Base-by-base conservation (phyloP, 1,139 yeast genomes). In the Ogataea hybrid region DNA sequence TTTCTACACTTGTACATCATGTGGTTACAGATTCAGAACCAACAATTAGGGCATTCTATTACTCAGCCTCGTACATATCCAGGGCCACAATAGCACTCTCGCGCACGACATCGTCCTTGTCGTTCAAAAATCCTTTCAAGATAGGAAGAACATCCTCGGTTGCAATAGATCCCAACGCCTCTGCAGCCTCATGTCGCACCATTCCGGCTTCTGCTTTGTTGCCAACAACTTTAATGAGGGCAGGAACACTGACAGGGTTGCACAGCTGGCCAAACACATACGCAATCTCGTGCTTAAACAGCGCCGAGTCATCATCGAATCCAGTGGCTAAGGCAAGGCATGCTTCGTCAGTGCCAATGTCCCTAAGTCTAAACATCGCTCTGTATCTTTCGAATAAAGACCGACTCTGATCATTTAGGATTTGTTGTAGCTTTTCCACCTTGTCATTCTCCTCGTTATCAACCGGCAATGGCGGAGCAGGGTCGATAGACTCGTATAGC, bases 111-210 rank as follows among this genome's bases (percentile, higher is more conserved):
- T 75, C 78, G 57, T 86, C 96, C 48, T 78, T 72, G 62, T 94
- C 98, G 55, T 79, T 71, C 56, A 90, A 75, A 65, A 85, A 86
- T 33, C 81, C 71, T 62, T 85, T 77, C 59, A 94, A 77, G 29
- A 92, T 83, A 14, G 97, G 97, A 53, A 90, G 74, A 38, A 92
- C 95, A 46, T 90, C 97, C 57, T 87, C 96, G n/a, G 97, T 87
- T 20, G 96, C 97, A 62, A 94, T 92, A 22, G 96, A 79, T 18
- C 98, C 98, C 56, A 94, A 75, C 22, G 98, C 98, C 68, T 94
- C 99, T 23, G 98, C 98, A 44, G 98, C 98, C 68, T 94, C 99
- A 63, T 94, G 99, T 69, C 99, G 84, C 27, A 94, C 98, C 98
- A 94, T 94, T 47, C 95, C 95, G 35, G 95, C 97, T 69, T 94